Conservation (phyloP, 176 grass and related monocot genomes). For the Echinochloa phyllopogon region DNA sequence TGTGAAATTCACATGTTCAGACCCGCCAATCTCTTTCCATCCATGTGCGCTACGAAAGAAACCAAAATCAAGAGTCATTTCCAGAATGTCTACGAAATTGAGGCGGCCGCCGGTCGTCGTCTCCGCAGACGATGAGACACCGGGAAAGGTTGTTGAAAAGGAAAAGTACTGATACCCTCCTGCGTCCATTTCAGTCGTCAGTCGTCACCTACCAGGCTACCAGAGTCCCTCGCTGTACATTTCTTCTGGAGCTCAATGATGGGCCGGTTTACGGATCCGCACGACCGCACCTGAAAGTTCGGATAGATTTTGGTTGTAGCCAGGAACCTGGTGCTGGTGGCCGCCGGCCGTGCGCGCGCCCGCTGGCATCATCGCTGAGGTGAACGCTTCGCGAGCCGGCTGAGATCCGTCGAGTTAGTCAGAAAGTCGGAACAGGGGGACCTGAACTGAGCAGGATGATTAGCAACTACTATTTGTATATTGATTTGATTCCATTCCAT, state of each 20-base stretch:
- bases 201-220: not conserved
- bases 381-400: conserved; percentile 19
- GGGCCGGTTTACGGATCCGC: not conserved
- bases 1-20: not conserved
- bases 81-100: not conserved
- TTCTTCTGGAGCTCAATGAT: not conserved
- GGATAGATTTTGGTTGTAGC: not conserved
- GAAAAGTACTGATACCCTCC: not conserved
- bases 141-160: not conserved
- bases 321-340: not conserved
- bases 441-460: not conserved
- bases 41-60: not conserved
- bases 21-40: not conserved
- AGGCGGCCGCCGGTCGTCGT: not conserved
- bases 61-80: not conserved
- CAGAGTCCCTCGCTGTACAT: not conserved
- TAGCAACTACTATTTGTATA: too few relatives aligned
- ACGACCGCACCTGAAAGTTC: not conserved
- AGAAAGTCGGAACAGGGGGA: not conserved
- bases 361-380: conserved; percentile 34
- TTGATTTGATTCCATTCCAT: too few relatives aligned
- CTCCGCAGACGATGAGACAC: not conserved
- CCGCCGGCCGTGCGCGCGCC: not conserved
- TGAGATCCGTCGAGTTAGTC: not conserved
- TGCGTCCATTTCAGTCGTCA: not conserved